A percentile compares a stretch with the other conserved stretches of the same genome.
phyloP scores from a whole-genome alignment of 2,329 filamentous ascomycete species.

The Tolypocladium endophyticum region DNA sequence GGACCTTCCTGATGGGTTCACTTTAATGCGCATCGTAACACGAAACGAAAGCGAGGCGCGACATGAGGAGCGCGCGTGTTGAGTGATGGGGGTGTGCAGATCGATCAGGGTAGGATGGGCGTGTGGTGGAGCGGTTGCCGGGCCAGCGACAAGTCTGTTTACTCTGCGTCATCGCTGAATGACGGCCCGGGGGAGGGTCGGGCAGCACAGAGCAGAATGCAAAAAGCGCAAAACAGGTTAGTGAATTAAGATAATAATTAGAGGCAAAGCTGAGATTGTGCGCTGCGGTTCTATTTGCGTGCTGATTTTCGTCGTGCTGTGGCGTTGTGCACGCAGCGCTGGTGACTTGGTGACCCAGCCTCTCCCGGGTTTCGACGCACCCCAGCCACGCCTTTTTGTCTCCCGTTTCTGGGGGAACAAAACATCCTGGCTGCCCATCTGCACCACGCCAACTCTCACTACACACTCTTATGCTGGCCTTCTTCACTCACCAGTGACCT shows the following conservation, averaged over 20 bases:
- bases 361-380: neutral
- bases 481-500: neutral
- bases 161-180: constrained; percentile 20
- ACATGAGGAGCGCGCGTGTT: neutral
- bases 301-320: neutral
- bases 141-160: constrained; percentile 12
- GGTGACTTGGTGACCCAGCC: neutral
- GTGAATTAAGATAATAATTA: neutral
- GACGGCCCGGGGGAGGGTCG: neutral
- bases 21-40: neutral
- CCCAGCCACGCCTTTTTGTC: constrained; percentile 16
- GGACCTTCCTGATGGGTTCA: neutral
- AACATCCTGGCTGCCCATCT: neutral
- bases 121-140: constrained; percentile 7
- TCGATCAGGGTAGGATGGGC: neutral
- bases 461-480: neutral
- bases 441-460: neutral
- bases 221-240: neutral
- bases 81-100: neutral
- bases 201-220: neutral
- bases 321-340: neutral
- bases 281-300: neutral
- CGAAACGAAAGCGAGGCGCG: neutral
- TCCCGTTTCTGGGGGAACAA: constrained; percentile 20
- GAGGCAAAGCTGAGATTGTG: neutral